These are phyloP conservation scores for Pichia sporocuriosa DNA, from an alignment of 805 yeast species.

Conservation along the genomic window DNA sequence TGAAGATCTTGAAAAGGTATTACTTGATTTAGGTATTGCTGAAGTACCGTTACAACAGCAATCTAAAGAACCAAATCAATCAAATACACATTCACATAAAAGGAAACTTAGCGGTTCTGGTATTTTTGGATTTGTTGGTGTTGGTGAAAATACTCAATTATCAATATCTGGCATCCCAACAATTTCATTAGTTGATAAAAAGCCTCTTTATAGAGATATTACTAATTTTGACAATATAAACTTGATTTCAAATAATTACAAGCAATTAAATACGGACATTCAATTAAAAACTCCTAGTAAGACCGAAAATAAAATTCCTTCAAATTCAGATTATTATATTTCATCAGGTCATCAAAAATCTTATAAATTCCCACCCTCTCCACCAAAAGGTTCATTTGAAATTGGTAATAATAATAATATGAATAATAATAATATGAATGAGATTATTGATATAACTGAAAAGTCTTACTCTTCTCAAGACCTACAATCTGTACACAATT, in stretches of 20 bases:
- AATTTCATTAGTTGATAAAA: slow-evolving; percentile 21
- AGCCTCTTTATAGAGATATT: slow-evolving; percentile 30
- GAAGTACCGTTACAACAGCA: slow-evolving; percentile 24
- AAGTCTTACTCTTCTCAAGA: neutral
- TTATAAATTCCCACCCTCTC: slow-evolving; percentile 51
- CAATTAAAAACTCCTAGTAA: neutral
- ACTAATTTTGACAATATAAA: slow-evolving; percentile 31
- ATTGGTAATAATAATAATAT: no score
- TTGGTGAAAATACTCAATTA: slow-evolving; percentile 49
- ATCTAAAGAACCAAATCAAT: neutral
- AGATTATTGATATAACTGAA: neutral
- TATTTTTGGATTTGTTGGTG: slow-evolving; percentile 61
- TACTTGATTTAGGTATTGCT: slow-evolving; percentile 27
- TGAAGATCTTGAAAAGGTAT: slow-evolving; percentile 26
- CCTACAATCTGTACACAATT: neutral
- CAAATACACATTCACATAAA: slow-evolving; percentile 35
- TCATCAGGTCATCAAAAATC: slow-evolving; percentile 38
- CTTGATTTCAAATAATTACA: slow-evolving; percentile 7
- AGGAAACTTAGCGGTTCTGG: slow-evolving; percentile 74
- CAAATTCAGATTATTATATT: slow-evolving; percentile 37
- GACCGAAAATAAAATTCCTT: neutral
- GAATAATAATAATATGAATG: no score
- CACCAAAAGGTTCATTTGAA: slow-evolving; percentile 21
- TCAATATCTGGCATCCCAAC: slow-evolving; percentile 46
- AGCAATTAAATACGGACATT: neutral